Evolutionary conservation across 495 filamentous ascomycete genomes (phyloP).

Genomic region (Neurospora sp.): DNA sequence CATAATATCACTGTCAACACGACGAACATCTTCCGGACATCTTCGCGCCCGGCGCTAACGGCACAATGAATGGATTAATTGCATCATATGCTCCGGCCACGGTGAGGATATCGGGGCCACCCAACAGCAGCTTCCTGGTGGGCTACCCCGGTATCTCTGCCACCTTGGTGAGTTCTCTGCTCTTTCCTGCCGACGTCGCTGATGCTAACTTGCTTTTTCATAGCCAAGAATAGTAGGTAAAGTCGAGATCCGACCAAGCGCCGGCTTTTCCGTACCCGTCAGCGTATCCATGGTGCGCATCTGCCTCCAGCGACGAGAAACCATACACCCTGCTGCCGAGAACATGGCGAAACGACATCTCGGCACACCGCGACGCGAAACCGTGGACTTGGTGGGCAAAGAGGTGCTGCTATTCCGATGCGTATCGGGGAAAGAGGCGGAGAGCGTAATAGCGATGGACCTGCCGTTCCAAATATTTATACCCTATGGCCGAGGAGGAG

Average conservation of each 20-base stretch:
- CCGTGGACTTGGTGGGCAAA: conserved; percentile 85
- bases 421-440: conserved; percentile 67
- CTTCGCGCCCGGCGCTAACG: conserved; percentile 10
- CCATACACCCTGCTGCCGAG: conserved; percentile 92
- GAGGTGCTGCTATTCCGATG: conserved; percentile 90
- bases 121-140: conserved; percentile 92
- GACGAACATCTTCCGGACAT: neutral
- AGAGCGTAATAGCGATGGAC: conserved; percentile 92
- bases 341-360: conserved; percentile 86
- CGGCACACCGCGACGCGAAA: conserved; percentile 84
- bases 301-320: conserved; percentile 84
- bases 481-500: conserved; percentile 80
- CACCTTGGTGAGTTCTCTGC: conserved; percentile 62
- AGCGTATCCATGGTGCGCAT: conserved; percentile 89
- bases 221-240: conserved; percentile 95
- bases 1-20: conserved; percentile 1
- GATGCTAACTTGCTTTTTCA: conserved; percentile 15
- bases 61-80: conserved; percentile 21
- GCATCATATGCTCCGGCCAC: conserved; percentile 47
- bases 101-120: conserved; percentile 93
- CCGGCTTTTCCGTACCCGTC: conserved; percentile 78
- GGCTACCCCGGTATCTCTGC: conserved; percentile 98
- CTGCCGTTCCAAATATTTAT: conserved; percentile 95
- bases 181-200: neutral
- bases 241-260: conserved; percentile 85